Evolutionary conservation across 352 stramenopile genomes (phyloP).

Genomic region (Globisporangium cederbergense): DNA sequence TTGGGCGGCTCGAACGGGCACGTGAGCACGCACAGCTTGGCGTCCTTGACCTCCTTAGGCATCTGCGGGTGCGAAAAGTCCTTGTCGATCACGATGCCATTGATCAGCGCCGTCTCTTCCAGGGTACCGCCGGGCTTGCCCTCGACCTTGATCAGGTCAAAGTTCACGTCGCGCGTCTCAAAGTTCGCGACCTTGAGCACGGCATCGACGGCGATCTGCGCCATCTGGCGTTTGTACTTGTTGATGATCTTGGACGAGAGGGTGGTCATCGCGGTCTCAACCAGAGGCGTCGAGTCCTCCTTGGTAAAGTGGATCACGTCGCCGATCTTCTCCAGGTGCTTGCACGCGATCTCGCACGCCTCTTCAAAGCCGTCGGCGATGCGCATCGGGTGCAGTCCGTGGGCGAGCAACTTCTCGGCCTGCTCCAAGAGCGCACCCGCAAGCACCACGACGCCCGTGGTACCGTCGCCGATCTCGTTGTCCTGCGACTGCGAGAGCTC

Average conservation of each 20-base stretch:
- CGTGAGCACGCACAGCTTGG: slow-evolving; percentile 98
- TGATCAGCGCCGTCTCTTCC: slow-evolving; percentile 97
- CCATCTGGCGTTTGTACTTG: slow-evolving; percentile 98
- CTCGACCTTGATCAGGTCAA: slow-evolving; percentile 99
- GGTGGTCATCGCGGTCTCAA: slow-evolving; percentile 98
- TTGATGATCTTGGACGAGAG: slow-evolving; percentile 99
- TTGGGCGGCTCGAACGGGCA: slow-evolving; percentile 99
- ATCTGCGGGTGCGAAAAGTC: slow-evolving; percentile 99
- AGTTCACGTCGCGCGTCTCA: slow-evolving; percentile 99
- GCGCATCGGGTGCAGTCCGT: slow-evolving; percentile 97
- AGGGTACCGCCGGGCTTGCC: slow-evolving; percentile 97
- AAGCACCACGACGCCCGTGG: slow-evolving; percentile 99
- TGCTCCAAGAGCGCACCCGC: slow-evolving; percentile 97
- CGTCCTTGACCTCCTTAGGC: slow-evolving; percentile 96
- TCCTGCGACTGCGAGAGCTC: slow-evolving; percentile 99
- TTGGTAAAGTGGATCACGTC: slow-evolving; percentile 96
- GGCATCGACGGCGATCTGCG: slow-evolving; percentile 97
- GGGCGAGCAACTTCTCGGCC: slow-evolving; percentile 94
- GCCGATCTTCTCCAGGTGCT: slow-evolving; percentile 93
- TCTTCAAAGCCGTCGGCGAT: slow-evolving; percentile 99
- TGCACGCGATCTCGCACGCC: slow-evolving; percentile 95
- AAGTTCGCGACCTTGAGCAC: slow-evolving; percentile 98
- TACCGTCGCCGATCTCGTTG: slow-evolving; percentile 99
- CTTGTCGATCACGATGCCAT: slow-evolving; percentile 99
- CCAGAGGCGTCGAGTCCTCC: slow-evolving; percentile 93